Evolutionary conservation across 768 basidiomycete species (phyloP), one percentile per base, ranked within the genome.

Genomic region (Leucocoprinus sp.): DNA sequence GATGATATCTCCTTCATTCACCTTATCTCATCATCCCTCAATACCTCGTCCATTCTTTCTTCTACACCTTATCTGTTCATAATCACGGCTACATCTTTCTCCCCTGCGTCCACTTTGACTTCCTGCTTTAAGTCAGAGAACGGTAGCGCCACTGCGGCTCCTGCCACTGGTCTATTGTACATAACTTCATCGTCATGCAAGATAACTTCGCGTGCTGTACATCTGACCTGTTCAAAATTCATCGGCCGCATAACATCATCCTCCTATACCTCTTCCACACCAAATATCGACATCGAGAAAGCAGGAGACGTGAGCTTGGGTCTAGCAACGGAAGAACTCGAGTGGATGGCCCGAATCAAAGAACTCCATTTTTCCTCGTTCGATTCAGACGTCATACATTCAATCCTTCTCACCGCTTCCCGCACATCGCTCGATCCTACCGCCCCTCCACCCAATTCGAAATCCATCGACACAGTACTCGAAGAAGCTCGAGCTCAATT

Each of bases 301-400:
- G 14, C 18, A 1, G 36, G 35, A 11, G 24, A 41, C 2, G 11
- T 19, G 9, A 28, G 12, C 18, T 9, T 48, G 12, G 46, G 23
- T 19, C 24, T 45, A n/a, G 26, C 44, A 8, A 18, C 42, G 12
- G 49, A 50, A 19, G 55, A 57, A 19, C 43, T 45, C 3, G 49
- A 43, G 43, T 71, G 69, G 67, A 54, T 74, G 4, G 78, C 74
- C 5, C 59, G 66, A 27, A 70, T 83, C n/a, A 65, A 70, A 5
- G 75, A 77, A 50, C 60, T 84, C 33, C 75, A 75, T 14, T 63
- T 60, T 5, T 69, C 73, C 0, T 60, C 71, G 1, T 82, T 78
- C 55, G 85, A 89, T 56, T 75, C 74, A 36, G 68, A 70, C 3
- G 81, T 84, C 33, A 66, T 88, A 2, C 78, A 77, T 78, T 82